Conservation (phyloP, 495 filamentous ascomycete genomes). For the Cetradonia linearis region DNA sequence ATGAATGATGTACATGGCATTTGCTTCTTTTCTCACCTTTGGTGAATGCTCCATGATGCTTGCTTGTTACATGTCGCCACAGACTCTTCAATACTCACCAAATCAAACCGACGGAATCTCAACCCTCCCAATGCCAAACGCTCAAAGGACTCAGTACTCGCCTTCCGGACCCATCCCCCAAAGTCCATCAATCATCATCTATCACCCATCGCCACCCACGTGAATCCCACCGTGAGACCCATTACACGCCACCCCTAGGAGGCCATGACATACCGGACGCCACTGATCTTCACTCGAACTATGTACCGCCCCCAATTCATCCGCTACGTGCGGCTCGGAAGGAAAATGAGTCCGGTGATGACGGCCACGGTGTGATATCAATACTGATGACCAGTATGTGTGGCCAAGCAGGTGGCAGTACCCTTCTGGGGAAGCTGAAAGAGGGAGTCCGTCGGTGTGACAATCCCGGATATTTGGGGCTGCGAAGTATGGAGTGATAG, state of each 20-base stretch:
- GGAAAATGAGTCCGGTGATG: background rate
- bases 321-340: background rate
- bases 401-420: background rate
- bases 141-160: background rate
- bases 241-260: background rate
- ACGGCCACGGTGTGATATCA: background rate
- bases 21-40: too few species aligned
- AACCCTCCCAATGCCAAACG: background rate
- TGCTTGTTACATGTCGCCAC: background rate
- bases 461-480: background rate
- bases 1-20: background rate
- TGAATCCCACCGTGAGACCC: background rate
- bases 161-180: background rate
- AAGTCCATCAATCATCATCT: background rate
- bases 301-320: background rate
- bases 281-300: background rate
- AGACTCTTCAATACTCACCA: background rate
- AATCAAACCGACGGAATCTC: background rate
- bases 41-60: background rate
- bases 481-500: background rate
- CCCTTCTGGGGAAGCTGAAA: background rate
- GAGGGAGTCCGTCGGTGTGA: background rate
- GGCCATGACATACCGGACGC: background rate
- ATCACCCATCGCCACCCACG: background rate
- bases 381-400: background rate